Evolutionary conservation across 129 eudicot genomes (phyloP), one percentile per base, ranked within the genome.

Genomic region (Solidago caesia): DNA sequence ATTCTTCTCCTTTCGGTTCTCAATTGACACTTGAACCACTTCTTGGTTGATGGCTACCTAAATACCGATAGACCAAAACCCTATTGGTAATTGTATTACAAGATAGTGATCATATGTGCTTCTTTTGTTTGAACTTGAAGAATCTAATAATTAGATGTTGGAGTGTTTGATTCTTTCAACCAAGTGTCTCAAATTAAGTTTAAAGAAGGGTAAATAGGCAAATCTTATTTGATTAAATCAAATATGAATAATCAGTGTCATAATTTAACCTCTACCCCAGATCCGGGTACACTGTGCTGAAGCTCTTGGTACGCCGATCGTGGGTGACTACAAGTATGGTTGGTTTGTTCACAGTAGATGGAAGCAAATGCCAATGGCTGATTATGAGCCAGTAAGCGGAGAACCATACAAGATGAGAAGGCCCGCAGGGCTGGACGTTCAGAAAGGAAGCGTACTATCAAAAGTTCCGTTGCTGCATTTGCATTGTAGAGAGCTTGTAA

Each of bases 201-300:
- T 33, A 33, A 66, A 44, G 39, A 66, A 66, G 5, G 55, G 48
- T 44, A 44, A 44, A 21, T 26, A 44, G 25, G 15, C 13, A 63
- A n/a, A 7, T 29, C 33, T 13, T 33, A 21, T 33, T 14, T 12
- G 41, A 9, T 67, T n/a, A 14, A 10, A 41, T 75, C 25, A 51
- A 64, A 64, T 41, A 74, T n/a, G 15, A 75, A 13, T 75, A 27
- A 15, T 42, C 0, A 9, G 41, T 10, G 6, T 29, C 70, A 26
- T 58, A 64, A 33, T 42, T 4, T 39, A 16, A 25, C 11, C 29
- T 51, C 45, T 33, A 55, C 29, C 48, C 12, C 75, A 92, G 98
- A 86, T 93, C 9, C 96, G 98, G 12, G 96, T 93, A 21, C 98
- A 93, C 70, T 93, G 98, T 83, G 96, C 96, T 42, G 96, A 93